Evolutionary conservation across 2,329 filamentous ascomycete genomes (phyloP).

Genomic region (Apiospora koreana): DNA sequence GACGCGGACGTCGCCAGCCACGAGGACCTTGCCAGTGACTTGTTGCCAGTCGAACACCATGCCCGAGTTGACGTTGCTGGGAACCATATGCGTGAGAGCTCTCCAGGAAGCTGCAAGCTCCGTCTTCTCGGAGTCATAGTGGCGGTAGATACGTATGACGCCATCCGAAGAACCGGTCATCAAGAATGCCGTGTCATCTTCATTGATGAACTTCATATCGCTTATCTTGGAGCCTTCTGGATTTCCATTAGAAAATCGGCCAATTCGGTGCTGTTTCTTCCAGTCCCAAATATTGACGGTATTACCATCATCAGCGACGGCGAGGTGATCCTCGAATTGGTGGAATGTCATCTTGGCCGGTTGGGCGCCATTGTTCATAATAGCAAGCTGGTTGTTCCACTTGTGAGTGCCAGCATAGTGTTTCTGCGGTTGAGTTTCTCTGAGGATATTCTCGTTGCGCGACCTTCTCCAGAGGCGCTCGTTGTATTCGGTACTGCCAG

Average conservation of each 20-base stretch:
- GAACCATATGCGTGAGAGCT: slow-evolving; percentile 89
- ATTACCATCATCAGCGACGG: slow-evolving; percentile 90
- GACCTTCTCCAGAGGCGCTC: slow-evolving; percentile 89
- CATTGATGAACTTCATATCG: slow-evolving; percentile 96
- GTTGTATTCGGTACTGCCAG: slow-evolving; percentile 95
- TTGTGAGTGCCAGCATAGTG: slow-evolving; percentile 80
- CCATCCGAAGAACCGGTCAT: slow-evolving; percentile 96
- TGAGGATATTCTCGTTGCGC: slow-evolving; percentile 88
- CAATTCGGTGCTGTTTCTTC: slow-evolving; percentile 73
- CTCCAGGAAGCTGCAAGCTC: slow-evolving; percentile 91
- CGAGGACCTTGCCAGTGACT: slow-evolving; percentile 91
- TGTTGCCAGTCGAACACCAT: slow-evolving; percentile 99
- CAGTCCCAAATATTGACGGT: slow-evolving; percentile 94
- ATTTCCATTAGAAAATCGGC: slow-evolving; percentile 92
- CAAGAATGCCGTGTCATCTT: slow-evolving; percentile 92
- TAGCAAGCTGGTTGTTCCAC: slow-evolving; percentile 78
- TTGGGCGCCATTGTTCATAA: slow-evolving; percentile 87
- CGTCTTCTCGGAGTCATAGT: slow-evolving; percentile 79
- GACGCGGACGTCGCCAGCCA: slow-evolving; percentile 92
- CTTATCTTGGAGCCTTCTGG: slow-evolving; percentile 89
- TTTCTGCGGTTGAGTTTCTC: slow-evolving; percentile 92
- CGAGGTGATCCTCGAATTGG: slow-evolving; percentile 95
- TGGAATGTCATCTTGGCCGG: slow-evolving; percentile 94
- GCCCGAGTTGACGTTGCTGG: slow-evolving; percentile 90
- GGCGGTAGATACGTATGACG: slow-evolving; percentile 88